Percentiles rank a stretch among this genome's conserved stretches.
Evolutionary conservation across 2,329 filamentous ascomycete genomes (phyloP).

Genomic region (Pyrenochaeta sp.): DNA sequence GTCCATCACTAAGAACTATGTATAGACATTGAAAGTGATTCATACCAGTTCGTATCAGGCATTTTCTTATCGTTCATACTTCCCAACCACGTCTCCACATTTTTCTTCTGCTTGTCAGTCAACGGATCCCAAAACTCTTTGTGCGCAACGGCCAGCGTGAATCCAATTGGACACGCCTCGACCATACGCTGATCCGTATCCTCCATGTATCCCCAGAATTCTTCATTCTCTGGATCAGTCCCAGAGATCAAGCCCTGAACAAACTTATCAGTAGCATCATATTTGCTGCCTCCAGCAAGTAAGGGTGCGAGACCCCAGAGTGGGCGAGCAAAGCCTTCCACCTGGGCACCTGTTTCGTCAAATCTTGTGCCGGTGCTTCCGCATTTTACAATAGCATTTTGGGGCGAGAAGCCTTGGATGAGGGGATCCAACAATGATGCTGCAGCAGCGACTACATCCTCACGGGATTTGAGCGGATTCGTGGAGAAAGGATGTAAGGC

Average conservation of each 20-base stretch:
- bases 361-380: constrained; percentile 79
- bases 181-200: constrained; percentile 86
- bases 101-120: constrained; percentile 67
- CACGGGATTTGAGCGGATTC: constrained; percentile 52
- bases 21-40: not conserved
- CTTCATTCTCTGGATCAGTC: constrained; percentile 72
- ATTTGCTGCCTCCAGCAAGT: constrained; percentile 72
- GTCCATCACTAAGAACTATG: not conserved
- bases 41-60: constrained; percentile 70
- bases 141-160: constrained; percentile 73
- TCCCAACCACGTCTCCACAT: constrained; percentile 76
- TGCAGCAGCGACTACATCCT: constrained; percentile 54
- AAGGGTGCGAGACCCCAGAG: constrained; percentile 78
- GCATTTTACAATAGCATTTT: constrained; percentile 70
- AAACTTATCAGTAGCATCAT: constrained; percentile 71
- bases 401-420: constrained; percentile 74
- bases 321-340: constrained; percentile 78
- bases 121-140: constrained; percentile 72
- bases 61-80: constrained; percentile 82
- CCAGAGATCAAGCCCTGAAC: constrained; percentile 75
- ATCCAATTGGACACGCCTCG: constrained; percentile 82
- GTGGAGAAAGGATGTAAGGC: constrained; percentile 53
- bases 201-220: constrained; percentile 80
- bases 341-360: constrained; percentile 78
- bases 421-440: constrained; percentile 72